Base-by-base conservation (phyloP, 495 filamentous ascomycete species). In the Trichoderma gamsii region DNA sequence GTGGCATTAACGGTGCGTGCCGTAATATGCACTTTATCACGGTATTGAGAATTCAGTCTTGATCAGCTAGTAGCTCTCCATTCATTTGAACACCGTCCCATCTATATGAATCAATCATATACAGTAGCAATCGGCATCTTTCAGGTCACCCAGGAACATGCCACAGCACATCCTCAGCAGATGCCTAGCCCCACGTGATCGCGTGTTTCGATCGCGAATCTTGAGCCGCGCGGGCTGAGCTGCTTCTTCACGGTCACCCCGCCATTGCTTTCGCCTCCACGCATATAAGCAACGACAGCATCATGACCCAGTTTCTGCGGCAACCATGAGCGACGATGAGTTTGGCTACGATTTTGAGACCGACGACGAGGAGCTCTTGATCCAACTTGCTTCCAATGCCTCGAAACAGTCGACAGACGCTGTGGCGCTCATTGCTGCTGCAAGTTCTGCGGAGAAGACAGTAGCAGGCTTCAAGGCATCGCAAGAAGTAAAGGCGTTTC, bases 261-360 rank as follows among this genome's bases (percentile, higher is more conserved):
- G 56, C 56, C 56, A 61, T 61, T 12, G 56, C 56, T 1, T 32
- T 61, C 56, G 56, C 56, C 7, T 32, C 27, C 25, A 61, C 56
- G 56, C 23, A 61, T 27, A 21, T 23, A 9, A 21, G 27, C 12
- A 52, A 29, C 29, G 29, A 9, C 49, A 52, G 16, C 49, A 21
- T n/a, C 49, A 61, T 61, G 56, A 27, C 56, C 56, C 8, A 21
- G 13, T 61, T 29, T 23, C 65, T 29, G 65, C 43, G 65, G n/a
- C 41, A 66, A 49, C 21, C 65, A 66, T 66, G 65, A 44, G 64
- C 69, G 78, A 79, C 70, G 87, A 82, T 72, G 87, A 91, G 68
- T 93, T 92, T 81, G 89, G 88, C 29, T 91, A 89, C 38, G 88
- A 91, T 67, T 87, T 92, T 69, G 86, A 86, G 0, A 76, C 79